A percentile compares a stretch with the other conserved stretches of the same genome.
Conservation (phyloP, 345 rosid species). For the Citrus reticulata region DNA sequence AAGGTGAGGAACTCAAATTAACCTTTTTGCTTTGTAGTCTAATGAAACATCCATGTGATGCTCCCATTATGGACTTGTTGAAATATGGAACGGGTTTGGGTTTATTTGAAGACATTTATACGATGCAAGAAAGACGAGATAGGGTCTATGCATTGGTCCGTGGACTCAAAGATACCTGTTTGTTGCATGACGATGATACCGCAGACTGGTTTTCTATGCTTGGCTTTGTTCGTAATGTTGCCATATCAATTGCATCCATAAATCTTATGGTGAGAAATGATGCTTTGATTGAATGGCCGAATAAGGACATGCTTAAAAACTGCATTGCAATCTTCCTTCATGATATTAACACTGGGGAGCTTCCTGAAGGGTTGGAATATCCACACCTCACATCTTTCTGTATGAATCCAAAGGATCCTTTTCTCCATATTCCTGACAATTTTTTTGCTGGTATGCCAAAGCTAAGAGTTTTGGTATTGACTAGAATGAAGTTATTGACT, state of each 20-base stretch:
- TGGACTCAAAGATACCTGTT: conserved; percentile 18
- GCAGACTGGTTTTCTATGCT: neutral
- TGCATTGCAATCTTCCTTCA: neutral
- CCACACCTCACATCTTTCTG: conserved; percentile 5
- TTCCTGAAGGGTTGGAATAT: conserved; percentile 8
- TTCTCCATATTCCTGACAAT: neutral
- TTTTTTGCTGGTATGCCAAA: conserved; percentile 4
- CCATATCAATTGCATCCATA: neutral
- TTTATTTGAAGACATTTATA: neutral
- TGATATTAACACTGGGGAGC: neutral
- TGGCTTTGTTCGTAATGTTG: conserved; percentile 26
- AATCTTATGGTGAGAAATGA: neutral
- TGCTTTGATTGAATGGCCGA: neutral
- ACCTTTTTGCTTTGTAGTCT: conserved; percentile 1
- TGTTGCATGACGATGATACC: neutral
- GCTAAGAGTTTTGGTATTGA: conserved; percentile 9
- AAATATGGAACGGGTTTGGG: conserved; percentile 23
- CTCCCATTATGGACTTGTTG: conserved; percentile 14
- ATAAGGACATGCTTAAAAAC: neutral
- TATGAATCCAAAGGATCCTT: neutral
- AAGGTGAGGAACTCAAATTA: neutral
- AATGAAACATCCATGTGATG: neutral
- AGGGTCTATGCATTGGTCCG: neutral
- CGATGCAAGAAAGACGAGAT: neutral
- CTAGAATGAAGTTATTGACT: neutral